Conservation (phyloP, 768 basidiomycete genomes). For the Boletellus emodensis region DNA sequence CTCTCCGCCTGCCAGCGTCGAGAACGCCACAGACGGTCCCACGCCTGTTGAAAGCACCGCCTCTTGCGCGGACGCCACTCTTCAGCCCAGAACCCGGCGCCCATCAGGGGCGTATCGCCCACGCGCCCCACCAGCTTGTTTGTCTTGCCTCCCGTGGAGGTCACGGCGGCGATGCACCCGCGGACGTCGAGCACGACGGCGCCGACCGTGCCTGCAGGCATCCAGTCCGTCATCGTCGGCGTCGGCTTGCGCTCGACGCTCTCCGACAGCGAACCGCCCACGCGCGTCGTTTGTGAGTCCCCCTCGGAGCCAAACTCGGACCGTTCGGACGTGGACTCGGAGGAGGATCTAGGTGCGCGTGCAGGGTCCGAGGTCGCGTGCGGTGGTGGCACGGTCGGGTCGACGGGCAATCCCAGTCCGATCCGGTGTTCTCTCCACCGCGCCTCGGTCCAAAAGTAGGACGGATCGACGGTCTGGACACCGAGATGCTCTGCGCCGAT, state of each 20-base stretch:
- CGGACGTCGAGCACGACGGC: slow-evolving; percentile 74
- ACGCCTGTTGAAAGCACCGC: slow-evolving; percentile 33
- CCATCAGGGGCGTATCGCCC: slow-evolving; percentile 81
- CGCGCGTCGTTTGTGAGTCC: slow-evolving; percentile 7
- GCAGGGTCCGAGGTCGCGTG: slow-evolving; percentile 7
- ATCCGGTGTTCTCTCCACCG: slow-evolving; percentile 77
- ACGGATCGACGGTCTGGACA: slow-evolving; percentile 59
- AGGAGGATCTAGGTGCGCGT: too few relatives aligned
- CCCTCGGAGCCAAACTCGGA: too few relatives aligned
- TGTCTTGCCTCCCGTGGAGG: slow-evolving; percentile 78
- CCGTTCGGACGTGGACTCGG: too few relatives aligned
- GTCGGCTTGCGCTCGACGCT: slow-evolving; percentile 14
- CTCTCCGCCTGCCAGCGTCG: too few relatives aligned
- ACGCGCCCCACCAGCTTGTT: slow-evolving; percentile 81
- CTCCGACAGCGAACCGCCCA: slow-evolving; percentile 8
- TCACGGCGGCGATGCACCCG: slow-evolving; percentile 69
- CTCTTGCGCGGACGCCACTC: slow-evolving; percentile 51
- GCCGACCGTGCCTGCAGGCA: slow-evolving; percentile 78
- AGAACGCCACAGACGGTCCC: slow-evolving; percentile 31
- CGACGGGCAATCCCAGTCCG: slow-evolving; percentile 70
- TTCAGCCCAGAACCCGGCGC: slow-evolving; percentile 80
- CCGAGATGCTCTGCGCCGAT: slow-evolving; percentile 52
- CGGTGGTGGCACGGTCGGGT: slow-evolving; percentile 41
- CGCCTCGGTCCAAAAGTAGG: slow-evolving; percentile 72
- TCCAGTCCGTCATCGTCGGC: slow-evolving; percentile 44